phyloP scores from a whole-genome alignment of 805 yeast genomes.

The Vanderwaltozyma tropicalis region DNA sequence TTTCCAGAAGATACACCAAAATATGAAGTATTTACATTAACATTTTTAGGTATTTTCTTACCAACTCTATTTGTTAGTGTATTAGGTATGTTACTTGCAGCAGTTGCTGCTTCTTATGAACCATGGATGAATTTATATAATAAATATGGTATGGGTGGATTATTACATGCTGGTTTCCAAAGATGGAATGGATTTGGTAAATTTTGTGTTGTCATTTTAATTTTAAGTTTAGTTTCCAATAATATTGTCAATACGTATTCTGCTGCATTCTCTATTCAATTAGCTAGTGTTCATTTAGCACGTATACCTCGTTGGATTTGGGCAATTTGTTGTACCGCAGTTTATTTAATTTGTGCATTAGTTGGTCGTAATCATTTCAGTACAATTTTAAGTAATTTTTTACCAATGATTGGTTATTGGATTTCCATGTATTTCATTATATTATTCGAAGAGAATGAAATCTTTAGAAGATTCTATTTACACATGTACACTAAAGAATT shows the following conservation, averaged over 20 bases:
- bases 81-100: slow-evolving; percentile 59
- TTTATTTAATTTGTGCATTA: slow-evolving; percentile 60
- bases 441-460: slow-evolving; percentile 57
- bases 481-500: slow-evolving; percentile 37
- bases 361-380: slow-evolving; percentile 69
- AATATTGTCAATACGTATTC: slow-evolving; percentile 75
- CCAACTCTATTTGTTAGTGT: slow-evolving; percentile 74
- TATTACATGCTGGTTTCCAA: slow-evolving; percentile 50
- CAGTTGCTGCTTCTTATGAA: slow-evolving; percentile 47
- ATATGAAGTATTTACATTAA: slow-evolving; percentile 42
- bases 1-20: slow-evolving; percentile 65
- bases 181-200: slow-evolving; percentile 73
- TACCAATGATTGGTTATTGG: slow-evolving; percentile 93
- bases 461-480: slow-evolving; percentile 48
- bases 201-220: slow-evolving; percentile 57
- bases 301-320: slow-evolving; percentile 71
- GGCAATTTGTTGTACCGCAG: slow-evolving; percentile 50
- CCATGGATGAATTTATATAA: slow-evolving; percentile 52
- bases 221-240: slow-evolving; percentile 69
- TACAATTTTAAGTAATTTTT: slow-evolving; percentile 63
- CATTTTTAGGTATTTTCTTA: slow-evolving; percentile 53
- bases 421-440: slow-evolving; percentile 68
- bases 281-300: slow-evolving; percentile 44
- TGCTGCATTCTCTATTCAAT: slow-evolving; percentile 69
- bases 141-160: slow-evolving; percentile 62